Conservation (phyloP, 2,329 filamentous ascomycete species). For the Stachybotrys chartarum region DNA sequence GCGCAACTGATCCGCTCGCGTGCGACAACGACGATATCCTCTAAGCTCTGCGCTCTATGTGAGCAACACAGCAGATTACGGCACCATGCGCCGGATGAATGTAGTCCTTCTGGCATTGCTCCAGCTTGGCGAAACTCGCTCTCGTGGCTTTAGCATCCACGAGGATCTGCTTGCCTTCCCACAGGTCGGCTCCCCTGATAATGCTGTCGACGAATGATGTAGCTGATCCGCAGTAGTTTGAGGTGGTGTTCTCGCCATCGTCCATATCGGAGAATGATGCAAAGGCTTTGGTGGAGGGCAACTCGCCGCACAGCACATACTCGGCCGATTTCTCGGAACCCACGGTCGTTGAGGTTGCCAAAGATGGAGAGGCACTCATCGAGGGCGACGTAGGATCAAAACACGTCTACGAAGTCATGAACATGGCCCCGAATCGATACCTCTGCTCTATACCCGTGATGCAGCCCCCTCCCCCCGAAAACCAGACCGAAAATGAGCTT, state of each 20-base stretch:
- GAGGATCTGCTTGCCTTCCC: constrained; percentile 84
- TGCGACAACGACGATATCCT: neutral
- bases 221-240: constrained; percentile 50
- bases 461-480: constrained; percentile 46
- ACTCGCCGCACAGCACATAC: constrained; percentile 26
- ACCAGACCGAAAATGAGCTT: constrained; percentile 59
- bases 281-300: constrained; percentile 46
- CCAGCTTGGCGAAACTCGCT: constrained; percentile 40
- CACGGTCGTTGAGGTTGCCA: constrained; percentile 24
- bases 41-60: constrained; percentile 17
- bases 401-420: constrained; percentile 66
- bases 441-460: constrained; percentile 80
- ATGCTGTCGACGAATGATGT: neutral
- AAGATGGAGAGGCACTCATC: neutral
- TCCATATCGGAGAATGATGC: constrained; percentile 68
- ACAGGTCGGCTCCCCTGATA: constrained; percentile 51
- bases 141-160: constrained; percentile 69
- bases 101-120: constrained; percentile 35
- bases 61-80: constrained; percentile 13
- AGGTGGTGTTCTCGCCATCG: constrained; percentile 67
- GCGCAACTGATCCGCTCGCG: constrained; percentile 4
- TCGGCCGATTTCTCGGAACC: constrained; percentile 32
- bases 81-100: constrained; percentile 44
- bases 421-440: constrained; percentile 62
- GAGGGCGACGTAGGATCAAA: constrained; percentile 5